phyloP scores from a whole-genome alignment of 1,284 basidiomycete species.

The Exobasidium cylindrosporum region DNA sequence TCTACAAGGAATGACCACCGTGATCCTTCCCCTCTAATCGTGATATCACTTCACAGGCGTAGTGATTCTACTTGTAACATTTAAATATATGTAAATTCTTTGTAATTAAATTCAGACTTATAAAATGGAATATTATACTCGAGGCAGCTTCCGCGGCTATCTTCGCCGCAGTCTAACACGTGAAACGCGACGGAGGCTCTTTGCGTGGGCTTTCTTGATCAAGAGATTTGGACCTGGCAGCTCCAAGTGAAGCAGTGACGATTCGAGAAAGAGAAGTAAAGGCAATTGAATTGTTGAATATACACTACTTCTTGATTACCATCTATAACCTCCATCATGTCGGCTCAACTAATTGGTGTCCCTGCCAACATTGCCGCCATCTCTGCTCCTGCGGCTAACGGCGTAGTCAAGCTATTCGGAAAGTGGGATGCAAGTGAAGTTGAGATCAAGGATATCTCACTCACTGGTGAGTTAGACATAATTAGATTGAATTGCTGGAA shows the following conservation, averaged over 20 bases:
- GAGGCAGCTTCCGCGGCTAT: too few species aligned
- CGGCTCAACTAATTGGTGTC: constrained; percentile 17
- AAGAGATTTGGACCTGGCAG: too few species aligned
- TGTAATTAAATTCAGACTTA: too few species aligned
- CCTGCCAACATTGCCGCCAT: constrained; percentile 52
- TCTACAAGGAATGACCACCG: too few species aligned
- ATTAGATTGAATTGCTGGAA: too few species aligned
- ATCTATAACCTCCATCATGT: constrained; percentile 6
- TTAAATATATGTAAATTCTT: background rate
- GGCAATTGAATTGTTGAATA: too few species aligned
- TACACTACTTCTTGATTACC: background rate
- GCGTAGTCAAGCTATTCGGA: constrained; percentile 52
- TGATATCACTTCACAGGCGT: too few species aligned
- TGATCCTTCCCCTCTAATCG: too few species aligned
- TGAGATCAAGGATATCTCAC: constrained; percentile 91
- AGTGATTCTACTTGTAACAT: too few species aligned
- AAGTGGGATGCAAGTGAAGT: constrained; percentile 64
- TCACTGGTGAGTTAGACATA: constrained; percentile 32
- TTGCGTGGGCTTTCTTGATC: background rate
- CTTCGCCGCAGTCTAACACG: background rate
- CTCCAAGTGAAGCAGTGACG: too few species aligned
- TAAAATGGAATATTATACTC: too few species aligned
- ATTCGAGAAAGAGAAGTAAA: too few species aligned
- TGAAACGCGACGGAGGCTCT: background rate
- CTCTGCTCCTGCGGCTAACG: constrained; percentile 46